Evolutionary conservation across 495 filamentous ascomycete genomes (phyloP).

Genomic region (Penicillium pancosmium): DNA sequence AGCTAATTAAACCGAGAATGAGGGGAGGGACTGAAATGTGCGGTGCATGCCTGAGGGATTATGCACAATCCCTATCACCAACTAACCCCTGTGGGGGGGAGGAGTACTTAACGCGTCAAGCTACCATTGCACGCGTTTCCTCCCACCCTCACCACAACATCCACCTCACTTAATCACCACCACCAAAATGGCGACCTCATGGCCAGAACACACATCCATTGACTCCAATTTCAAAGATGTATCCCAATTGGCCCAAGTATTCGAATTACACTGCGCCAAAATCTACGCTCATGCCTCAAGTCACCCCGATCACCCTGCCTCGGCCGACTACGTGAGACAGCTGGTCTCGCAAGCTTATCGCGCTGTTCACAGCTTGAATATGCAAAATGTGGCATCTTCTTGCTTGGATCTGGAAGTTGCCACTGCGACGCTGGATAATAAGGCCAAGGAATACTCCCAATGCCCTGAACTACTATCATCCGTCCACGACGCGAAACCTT

Average conservation of each 20-base stretch:
- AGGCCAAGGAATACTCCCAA: conserved; percentile 6
- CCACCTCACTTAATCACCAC: background rate
- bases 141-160: background rate
- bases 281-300: conserved; percentile 15
- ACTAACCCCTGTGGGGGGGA: background rate
- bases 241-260: conserved; percentile 15
- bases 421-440: conserved; percentile 10
- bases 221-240: conserved; percentile 13
- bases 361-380: conserved; percentile 17
- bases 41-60: background rate
- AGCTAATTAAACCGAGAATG: conserved; percentile 1
- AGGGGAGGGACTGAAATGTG: background rate
- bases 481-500: background rate
- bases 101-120: background rate
- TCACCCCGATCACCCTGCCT: conserved; percentile 6
- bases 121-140: background rate
- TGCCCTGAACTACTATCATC: background rate
- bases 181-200: conserved; percentile 11
- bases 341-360: conserved; percentile 20
- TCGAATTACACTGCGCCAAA: conserved; percentile 20
- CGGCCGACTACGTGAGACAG: conserved; percentile 19
- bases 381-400: conserved; percentile 10
- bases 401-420: conserved; percentile 12
- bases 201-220: conserved; percentile 11
- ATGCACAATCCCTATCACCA: no score